These are phyloP conservation scores for Calonectria crousiana DNA, from an alignment of 2,329 filamentous ascomycete genomes.

Conservation along the genomic window DNA sequence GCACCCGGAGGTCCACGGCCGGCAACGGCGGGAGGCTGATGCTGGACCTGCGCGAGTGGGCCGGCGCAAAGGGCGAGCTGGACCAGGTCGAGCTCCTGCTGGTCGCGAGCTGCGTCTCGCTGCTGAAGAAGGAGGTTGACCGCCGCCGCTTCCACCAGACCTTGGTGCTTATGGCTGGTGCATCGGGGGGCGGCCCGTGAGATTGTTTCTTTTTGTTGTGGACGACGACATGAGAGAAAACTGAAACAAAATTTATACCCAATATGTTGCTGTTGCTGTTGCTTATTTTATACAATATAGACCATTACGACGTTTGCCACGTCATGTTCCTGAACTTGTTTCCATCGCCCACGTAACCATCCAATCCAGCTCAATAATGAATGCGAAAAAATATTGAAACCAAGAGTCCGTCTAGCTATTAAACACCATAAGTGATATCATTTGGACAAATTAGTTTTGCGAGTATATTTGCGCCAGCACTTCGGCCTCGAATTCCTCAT, in stretches of 20 bases:
- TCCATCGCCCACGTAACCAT: background rate
- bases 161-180: constrained; percentile 54
- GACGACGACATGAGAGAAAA: background rate
- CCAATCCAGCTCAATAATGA: background rate
- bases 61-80: constrained; percentile 47
- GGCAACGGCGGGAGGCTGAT: constrained; percentile 65
- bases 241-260: constrained; percentile 13
- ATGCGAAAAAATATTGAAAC: background rate
- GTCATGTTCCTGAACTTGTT: background rate
- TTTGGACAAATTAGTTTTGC: background rate
- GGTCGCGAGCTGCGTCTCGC: constrained; percentile 68
- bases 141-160: constrained; percentile 65
- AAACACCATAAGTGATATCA: background rate
- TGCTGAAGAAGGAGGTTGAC: constrained; percentile 77
- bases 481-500: background rate
- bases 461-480: background rate
- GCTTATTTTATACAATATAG: background rate
- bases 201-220: background rate
- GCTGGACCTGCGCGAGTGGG: constrained; percentile 55
- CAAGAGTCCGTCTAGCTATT: background rate
- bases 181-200: background rate
- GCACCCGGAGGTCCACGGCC: constrained; percentile 52
- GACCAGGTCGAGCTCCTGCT: constrained; percentile 62
- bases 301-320: background rate
- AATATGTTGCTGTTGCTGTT: background rate